Evolutionary conservation across 2,329 filamentous ascomycete species (phyloP), one percentile per base, ranked within the genome.

Genomic region (Hypoxylon sp.): DNA sequence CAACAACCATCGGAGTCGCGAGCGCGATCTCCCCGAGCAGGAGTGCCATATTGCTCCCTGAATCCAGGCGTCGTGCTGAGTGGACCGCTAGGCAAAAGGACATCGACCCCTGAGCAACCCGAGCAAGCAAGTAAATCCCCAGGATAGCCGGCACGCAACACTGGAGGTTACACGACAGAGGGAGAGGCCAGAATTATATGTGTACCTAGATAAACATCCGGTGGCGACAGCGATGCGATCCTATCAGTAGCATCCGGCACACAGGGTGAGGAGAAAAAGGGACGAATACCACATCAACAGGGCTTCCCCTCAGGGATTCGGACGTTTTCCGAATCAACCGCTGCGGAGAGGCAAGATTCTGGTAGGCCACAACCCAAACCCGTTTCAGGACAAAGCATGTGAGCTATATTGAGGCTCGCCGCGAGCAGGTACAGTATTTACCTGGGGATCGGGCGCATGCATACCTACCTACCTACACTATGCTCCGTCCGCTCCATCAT

Each of bases 221-320:
- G 56, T 59, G 56, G 49, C 52, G 37, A 50, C 21, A 19, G 25
- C 32, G 31, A 9, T n/a, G n/a, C n/a, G n/a, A n/a, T n/a, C n/a
- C n/a, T n/a, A 44, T 36, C 41, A 35, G 37, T 35, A n/a, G 17
- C 38, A 46, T 40, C 32, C 38, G 34, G 32, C 27, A 12, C 42
- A 54, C 48, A 32, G 45, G 35, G 42, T 44, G 54, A 51, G 47
- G 43, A 48, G 51, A 37, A 45, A 13, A 25, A 23, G 32, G 20
- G 25, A 45, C 17, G 29, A 41, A 63, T 63, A 52, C 63, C 40
- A 66, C 63, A 3, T 59, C 42, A 49, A 59, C 62, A 5, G 63
- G 58, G 61, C 63, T 63, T 63, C 58, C 62, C 63, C 59, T 65
- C 61, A 61, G 59, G 44, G 26, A 38, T 19, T 15, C 26, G 43